Evolutionary conservation across 2,329 filamentous ascomycete genomes (phyloP).

Genomic region (Coniochaeta sp.): DNA sequence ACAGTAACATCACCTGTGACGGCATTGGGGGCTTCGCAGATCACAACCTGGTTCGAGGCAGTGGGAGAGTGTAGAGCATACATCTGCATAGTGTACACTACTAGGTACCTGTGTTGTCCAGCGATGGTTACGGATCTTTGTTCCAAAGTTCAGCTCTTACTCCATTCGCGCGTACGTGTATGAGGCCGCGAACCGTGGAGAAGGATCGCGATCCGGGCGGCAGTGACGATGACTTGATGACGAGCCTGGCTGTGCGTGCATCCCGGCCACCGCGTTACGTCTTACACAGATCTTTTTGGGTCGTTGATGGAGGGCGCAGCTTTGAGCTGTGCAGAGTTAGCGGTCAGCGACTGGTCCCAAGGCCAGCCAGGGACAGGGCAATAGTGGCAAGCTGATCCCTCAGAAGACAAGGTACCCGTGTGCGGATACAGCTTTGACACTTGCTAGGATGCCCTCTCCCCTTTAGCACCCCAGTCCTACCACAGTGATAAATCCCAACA

Average conservation of each 20-base stretch:
- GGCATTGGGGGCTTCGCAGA: background rate
- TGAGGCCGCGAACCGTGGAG: background rate
- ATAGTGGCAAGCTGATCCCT: background rate
- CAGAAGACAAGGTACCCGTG: background rate
- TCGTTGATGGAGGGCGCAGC: background rate
- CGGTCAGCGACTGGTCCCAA: background rate
- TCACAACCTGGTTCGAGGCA: background rate
- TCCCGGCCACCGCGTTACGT: background rate
- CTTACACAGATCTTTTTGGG: background rate
- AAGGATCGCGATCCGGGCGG: background rate
- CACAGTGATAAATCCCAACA: background rate
- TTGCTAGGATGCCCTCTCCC: background rate
- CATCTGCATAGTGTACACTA: background rate
- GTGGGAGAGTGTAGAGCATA: background rate
- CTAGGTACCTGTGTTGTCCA: background rate
- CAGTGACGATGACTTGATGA: background rate
- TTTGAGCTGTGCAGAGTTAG: background rate
- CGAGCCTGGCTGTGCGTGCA: background rate
- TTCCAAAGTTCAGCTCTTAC: background rate
- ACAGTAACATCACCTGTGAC: background rate
- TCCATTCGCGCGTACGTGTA: background rate
- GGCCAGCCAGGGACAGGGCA: background rate
- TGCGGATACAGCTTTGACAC: background rate
- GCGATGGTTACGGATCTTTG: background rate
- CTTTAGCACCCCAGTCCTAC: background rate